phyloP scores from a whole-genome alignment of 2,329 filamentous ascomycete species.

The Lecanicillium sp. region DNA sequence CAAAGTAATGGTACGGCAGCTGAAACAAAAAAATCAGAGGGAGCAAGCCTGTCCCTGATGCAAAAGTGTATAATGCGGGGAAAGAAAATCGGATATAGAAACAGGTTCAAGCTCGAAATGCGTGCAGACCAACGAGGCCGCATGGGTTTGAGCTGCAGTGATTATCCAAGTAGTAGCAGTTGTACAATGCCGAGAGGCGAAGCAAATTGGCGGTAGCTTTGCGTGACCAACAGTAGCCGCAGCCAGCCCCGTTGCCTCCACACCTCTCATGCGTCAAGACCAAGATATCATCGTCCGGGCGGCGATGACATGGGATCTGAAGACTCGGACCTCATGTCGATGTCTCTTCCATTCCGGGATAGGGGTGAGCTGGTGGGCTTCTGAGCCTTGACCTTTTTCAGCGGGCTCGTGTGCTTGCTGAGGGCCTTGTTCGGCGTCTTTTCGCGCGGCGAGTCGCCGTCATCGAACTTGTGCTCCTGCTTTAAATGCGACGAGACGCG shows the following conservation, averaged over 20 bases:
- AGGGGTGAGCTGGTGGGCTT: constrained; percentile 45
- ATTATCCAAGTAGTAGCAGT: constrained; percentile 11
- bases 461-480: constrained; percentile 39
- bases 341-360: constrained; percentile 43
- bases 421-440: constrained; percentile 31
- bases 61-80: constrained; percentile 10
- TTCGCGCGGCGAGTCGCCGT: constrained; percentile 20
- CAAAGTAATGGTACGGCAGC: background rate
- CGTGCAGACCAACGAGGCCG: too few relatives aligned
- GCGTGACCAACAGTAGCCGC: background rate
- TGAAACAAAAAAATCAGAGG: background rate
- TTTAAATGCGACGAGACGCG: constrained; percentile 46
- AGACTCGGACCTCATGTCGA: constrained; percentile 50
- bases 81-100: background rate
- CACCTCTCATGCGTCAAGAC: too few relatives aligned
- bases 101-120: too few relatives aligned
- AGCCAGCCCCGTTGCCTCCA: background rate
- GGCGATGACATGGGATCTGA: constrained; percentile 52
- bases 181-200: constrained; percentile 1
- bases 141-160: background rate
- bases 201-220: background rate
- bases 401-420: constrained; percentile 32
- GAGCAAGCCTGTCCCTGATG: constrained; percentile 10
- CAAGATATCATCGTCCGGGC: constrained; percentile 25
- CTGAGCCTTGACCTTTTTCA: constrained; percentile 38